Base-by-base conservation (phyloP, 257 asterid genomes). In the Solanum rostratum region DNA sequence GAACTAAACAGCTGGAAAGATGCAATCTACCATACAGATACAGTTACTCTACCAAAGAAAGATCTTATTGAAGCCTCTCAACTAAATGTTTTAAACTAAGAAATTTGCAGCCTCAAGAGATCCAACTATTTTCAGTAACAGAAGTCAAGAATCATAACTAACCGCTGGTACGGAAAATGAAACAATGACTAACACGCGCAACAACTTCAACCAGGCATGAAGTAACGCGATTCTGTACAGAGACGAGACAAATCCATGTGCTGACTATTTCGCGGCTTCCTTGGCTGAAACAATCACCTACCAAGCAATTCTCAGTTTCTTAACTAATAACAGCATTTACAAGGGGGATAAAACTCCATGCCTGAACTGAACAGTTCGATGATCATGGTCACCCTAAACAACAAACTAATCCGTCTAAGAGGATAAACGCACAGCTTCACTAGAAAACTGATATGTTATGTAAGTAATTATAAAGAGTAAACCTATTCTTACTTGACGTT, bases 41-140 rank as follows among this genome's bases (percentile, higher is more conserved):
- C 81, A 73, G 57, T 74, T 74, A 46, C 81, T 46, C 81, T 46
- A 74, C 81, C 81, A 74, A 74, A 74, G 43, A 74, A 74, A 74
- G 41, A 74, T 74, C 60, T 74, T 13, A 41, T 24, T 74, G 60
- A 74, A 74, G 81, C 81, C 24, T 7, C 60, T 74, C 81, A 74
- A 74, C 81, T 24, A 74, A 74, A 46, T 13, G 15, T 46, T 74
- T 74, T 74, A 46, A 74, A 76, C 60, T 7, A 49, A 49, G 13
- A 45, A 70, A 46, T 43, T 76, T 46, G 43, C 43, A 76, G 16
- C 24, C 43, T 49, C 60, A 16, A 68, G 22, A 15, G 46, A 46
- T 74, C 81, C 60, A 74, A 33, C 81, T 45, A 24, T 8, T 45
- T 45, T 46, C 24, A 46, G 41, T 24, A 74, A 14, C 59, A 49